Evolutionary conservation across 2,329 filamentous ascomycete genomes (phyloP).

Genomic region (Trichophyton schoenleinii): DNA sequence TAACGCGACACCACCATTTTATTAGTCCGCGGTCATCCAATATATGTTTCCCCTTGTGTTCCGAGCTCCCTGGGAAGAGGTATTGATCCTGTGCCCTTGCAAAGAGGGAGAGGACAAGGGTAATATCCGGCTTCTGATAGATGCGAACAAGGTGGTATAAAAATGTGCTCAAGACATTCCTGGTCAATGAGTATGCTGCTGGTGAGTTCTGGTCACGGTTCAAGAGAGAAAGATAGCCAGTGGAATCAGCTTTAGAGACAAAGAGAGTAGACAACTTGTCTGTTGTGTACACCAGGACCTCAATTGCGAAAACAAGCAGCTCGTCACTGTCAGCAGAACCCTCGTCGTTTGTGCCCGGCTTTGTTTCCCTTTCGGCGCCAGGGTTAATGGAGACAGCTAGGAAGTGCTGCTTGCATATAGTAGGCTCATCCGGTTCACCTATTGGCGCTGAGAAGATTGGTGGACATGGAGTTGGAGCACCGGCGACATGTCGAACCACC

Average conservation of each 20-base stretch:
- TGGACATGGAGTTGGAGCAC: conserved; percentile 59
- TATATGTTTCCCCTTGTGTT: conserved; percentile 77
- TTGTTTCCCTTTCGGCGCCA: neutral
- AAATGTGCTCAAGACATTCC: conserved; percentile 61
- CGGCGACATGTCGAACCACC: conserved; percentile 74
- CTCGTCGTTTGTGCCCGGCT: conserved; percentile 15
- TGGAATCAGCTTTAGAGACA: conserved; percentile 93
- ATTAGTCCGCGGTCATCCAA: conserved; percentile 81
- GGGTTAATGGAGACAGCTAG: conserved; percentile 44
- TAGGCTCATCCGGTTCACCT: conserved; percentile 57
- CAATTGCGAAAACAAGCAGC: conserved; percentile 69
- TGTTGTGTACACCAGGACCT: conserved; percentile 78
- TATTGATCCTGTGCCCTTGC: conserved; percentile 88
- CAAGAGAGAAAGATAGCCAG: conserved; percentile 64
- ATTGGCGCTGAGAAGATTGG: conserved; percentile 71
- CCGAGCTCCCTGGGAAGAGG: conserved; percentile 80
- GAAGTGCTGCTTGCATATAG: conserved; percentile 79
- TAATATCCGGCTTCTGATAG: conserved; percentile 50
- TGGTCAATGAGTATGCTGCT: conserved; percentile 43
- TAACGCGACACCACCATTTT: conserved; percentile 86
- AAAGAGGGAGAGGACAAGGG: conserved; percentile 75
- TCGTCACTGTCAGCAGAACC: conserved; percentile 27
- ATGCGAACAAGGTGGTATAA: conserved; percentile 60
- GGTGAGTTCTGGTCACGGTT: conserved; percentile 46
- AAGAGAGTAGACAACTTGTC: conserved; percentile 73